Base-by-base conservation (phyloP, 148 eudicot species). In the Fagopyrum tataricum region DNA sequence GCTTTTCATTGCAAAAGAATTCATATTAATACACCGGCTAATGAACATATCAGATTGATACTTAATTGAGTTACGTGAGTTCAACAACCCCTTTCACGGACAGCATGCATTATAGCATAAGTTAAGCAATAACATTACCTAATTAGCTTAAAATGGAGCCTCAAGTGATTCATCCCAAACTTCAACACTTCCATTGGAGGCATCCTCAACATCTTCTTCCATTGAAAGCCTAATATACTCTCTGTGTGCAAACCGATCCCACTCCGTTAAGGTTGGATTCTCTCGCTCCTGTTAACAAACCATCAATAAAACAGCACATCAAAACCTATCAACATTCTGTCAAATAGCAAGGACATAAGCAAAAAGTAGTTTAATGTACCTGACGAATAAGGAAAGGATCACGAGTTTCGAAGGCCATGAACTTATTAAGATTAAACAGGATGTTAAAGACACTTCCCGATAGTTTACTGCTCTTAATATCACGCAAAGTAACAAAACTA, bases 191-290 rank as follows among this genome's bases (percentile, higher is more conserved):
- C 98, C 98, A 80, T 91, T 94, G 42, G 98, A 91, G 75, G 90
- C 97, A 82, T 93, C 98, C 81, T 93, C 98, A 74, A 88, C 98
- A 81, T 94, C 98, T 79, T 94, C 98, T 84, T 94, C 98, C 98
- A 94, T 94, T 9, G 98, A 94, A 73, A 94, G 93, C 85, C 98
- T 89, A 73, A 94, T 93, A 77, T 93, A 93, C 80, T 93, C 98
- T 74, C 98, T 83, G 75, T 93, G 98, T 24, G 98, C 98, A 83
- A 91, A 93, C 59, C 98, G 97, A 79, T 93, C 98, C 98, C 98
- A 93, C 56, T 93, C 98, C 5, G 97, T 94, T 90, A 94, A 84
- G 68, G 80, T 85, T 56, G 98, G 98, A 77, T 94, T 94, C 81
- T 94, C 98, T 48, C 98, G 90, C 79, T 94, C 98, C 98, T 94